Base-by-base conservation (phyloP, 495 filamentous ascomycete species). In the Umbilicaria muhlenbergii region DNA sequence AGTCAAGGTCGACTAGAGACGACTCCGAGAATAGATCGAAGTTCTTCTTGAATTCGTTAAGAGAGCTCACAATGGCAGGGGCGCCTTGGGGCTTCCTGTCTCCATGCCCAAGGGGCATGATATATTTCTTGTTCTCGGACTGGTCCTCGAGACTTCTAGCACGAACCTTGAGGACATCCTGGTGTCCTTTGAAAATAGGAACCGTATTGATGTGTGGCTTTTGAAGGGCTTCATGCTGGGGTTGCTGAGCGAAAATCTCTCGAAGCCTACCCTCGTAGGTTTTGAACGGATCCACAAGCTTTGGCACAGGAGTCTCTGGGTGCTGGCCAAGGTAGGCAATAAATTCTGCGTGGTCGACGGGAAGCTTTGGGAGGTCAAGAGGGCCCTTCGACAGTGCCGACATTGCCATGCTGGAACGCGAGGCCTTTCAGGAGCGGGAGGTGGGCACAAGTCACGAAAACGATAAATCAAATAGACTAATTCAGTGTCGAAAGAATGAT, bases 21-120 rank as follows among this genome's bases (percentile, higher is more conserved):
- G 61, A 67, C 57, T 92, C 85, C 16, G 78, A 83, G 53, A 92
- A 92, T 46, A 89, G 52, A 42, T 70, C 67, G 60, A 89, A 87
- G 59, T 89, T 86, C 36, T 70, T n/a, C n/a, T 73, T 72, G 53
- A 89, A 92, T 12, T 84, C 78, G 39, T 73, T 67, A 31, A 87
- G 52, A 1, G 64, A 65, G 21, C 60, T 44, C 1, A 86, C 82
- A 18, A 83, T 66, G 5, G 82, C 82, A 4, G 74, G 72, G 1
- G 78, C 71, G 21, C 72, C 77, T 55, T 67, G 62, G 1, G 59
- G 37, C 19, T 75, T 78, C 32, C 85, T 74, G 18, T 73, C 59
- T 5, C 75, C 60, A 0, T 70, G 59, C 0, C 68, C 62, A 32
- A 92, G 59, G 11, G 77, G 55, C 70, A 92, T 77, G 51, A 89